Evolutionary conservation across 164 flowering plant species (phyloP), one percentile per base, ranked within the genome.

Genomic region (Nymphaea thermarum): DNA sequence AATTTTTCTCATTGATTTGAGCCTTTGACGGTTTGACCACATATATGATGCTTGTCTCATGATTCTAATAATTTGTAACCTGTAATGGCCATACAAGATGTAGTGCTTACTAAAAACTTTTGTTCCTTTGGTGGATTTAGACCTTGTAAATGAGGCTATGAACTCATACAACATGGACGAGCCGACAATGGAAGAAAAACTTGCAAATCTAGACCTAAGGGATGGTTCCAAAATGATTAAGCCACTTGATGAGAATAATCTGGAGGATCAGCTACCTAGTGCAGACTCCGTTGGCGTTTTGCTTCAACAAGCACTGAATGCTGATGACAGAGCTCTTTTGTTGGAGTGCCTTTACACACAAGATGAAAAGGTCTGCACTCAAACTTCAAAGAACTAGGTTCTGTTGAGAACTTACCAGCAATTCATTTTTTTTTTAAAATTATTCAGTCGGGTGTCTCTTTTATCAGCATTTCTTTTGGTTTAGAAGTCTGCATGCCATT

Each of bases 121-220:
- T 25, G 36, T 25, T 25, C 36, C 36, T 25, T 25, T 25, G 36
- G 36, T 25, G 36, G 36, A 25, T 25, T 25, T 25, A 25, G 36
- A 25, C 36, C 36, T 25, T 25, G 36, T 25, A 25, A 5, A 80
- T 72, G 80, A 74, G 63, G 57, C 43, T 18, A 73, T 69, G 12
- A 70, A 75, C 18, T 76, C 77, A 53, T 77, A 81, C 69, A 85
- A 86, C 76, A 43, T 68, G 65, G 80, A 79, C 70, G 98, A 88
- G 77, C 96, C 90, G 43, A 88, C 98, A 60, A 93, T 93, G 84
- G 98, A 93, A 6, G 98, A 93, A 76, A 90, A 90, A 73, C 91
- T 93, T 68, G 84, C 80, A 25, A 79, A 72, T 68, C 70, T 92
- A 43, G 80, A 80, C 65, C 59, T 86, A 64, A 80, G 79, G 7